Evolutionary conservation across 805 yeast species (phyloP), one percentile per base, ranked within the genome.

Genomic region (Suhomyces xylopsoci): DNA sequence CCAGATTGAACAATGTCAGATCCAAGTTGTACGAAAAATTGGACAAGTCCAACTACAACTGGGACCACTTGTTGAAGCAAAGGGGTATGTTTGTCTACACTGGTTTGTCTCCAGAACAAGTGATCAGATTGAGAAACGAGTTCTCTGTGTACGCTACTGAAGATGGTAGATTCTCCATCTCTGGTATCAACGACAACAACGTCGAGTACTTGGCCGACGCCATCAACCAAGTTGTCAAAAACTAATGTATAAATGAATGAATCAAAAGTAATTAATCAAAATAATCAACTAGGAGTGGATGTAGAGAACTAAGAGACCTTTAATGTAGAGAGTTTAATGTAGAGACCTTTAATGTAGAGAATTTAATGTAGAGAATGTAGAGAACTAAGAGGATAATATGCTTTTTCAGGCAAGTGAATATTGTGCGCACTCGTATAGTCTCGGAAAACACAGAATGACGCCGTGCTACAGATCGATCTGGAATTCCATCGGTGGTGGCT

Each of bases 61-160:
- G 98, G 98, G 87, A 86, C 51, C 96, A 89, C 66, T 79, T 93
- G 62, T 76, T 88, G 52, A 81, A 85, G 65, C 98, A 93, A 72
- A 87, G 93, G 68, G 99, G 99, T 62, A 93, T 93, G 98, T 93
- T 93, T 74, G 89, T 93, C 63, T 93, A 81, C 77, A 92, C 97
- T 34, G 97, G 97, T 7, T 79, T 93, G 56, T 67, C 71, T 30
- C 76, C 82, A 45, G 83, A 81, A 48, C 96, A 91, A 73, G 93
- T 90, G 47, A 77, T 82, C 53, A 72, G 77, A 56, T 78, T 93
- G 63, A 86, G 88, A 67, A 76, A 80, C 49, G 84, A 89, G 68
- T 85, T 76, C 71, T 83, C 89, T 15, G 86, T 93, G 40, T 93
- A 93, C 69, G 82, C 94, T 62, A 90, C 97, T 26, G 80, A 83